Base-by-base conservation (phyloP, 163 green algal genomes). In the Chloromonas sp. region DNA sequence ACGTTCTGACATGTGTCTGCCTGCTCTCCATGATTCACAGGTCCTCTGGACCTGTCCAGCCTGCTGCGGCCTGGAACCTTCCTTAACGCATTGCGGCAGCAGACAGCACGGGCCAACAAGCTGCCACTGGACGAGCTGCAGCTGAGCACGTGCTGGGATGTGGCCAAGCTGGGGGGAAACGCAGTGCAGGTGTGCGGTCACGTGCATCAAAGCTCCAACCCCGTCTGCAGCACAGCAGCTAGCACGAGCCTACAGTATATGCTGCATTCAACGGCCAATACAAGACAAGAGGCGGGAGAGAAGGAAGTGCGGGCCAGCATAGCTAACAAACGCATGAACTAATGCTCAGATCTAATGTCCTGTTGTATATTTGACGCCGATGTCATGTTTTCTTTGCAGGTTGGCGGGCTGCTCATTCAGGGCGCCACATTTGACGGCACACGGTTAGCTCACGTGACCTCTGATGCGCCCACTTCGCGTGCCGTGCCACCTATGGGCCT, bases 11-110 rank as follows among this genome's bases (percentile, higher is more conserved):
- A 36, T 36, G 36, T 36, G 36, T 36, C 36, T 36, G 36, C 36
- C 11, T 57, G 3, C 71, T 3, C 71, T 59, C 66, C 11, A n/a
- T 3, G 13, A 14, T 79, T 79, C 14, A 60, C 61, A 59, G 77
- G 74, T 2, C 86, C 88, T 2, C 80, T 96, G 70, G 90, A 94
- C 76, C 88, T 96, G 70, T 87, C 80, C n/a, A 71, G 87, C 5
- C 85, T 95, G 76, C 96, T 95, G 89, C 87, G 93, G 71, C 93
- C 94, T 0, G 87, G 84, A 14, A 90, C 91, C 8, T 94, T 97
- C 82, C 80, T 97, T 0, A 96, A 93, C 84, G 93, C 94, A 57
- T 86, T 97, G 74, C 86, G 89, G 8, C 94, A 97, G 89, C 85
- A 94, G 66, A 89, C 88, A 0, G 90, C 92, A 0, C 88, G 92